phyloP scores from a whole-genome alignment of 75 land plant species.

The Sequoia sempervirens region DNA sequence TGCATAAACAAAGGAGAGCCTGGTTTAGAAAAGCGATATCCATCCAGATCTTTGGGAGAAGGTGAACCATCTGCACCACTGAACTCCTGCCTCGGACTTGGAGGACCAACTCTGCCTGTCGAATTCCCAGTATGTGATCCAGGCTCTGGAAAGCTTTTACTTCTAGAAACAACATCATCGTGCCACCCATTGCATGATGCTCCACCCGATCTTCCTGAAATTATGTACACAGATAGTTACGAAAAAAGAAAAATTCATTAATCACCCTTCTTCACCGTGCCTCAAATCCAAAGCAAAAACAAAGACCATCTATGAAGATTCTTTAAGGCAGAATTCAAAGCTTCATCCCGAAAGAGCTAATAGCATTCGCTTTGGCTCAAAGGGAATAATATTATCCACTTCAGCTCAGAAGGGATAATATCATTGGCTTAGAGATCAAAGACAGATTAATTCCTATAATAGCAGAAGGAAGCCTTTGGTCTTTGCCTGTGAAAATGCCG shows the following conservation, averaged over 20 bases:
- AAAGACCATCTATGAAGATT: background rate
- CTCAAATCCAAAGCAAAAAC: background rate
- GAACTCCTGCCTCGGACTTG: background rate
- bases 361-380: background rate
- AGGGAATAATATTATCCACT: background rate
- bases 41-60: conserved; percentile 10
- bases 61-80: conserved; percentile 1
- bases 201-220: conserved; percentile 13
- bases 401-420: background rate
- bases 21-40: conserved; percentile 1
- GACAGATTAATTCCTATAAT: background rate
- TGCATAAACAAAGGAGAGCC: conserved; percentile 7
- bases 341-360: background rate
- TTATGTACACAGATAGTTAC: background rate
- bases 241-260: background rate
- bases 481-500: too few relatives aligned
- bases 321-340: background rate
- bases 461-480: too few relatives aligned
- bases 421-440: background rate
- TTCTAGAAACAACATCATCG: conserved; percentile 8
- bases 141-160: conserved; percentile 3
- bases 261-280: background rate
- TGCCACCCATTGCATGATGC: conserved; percentile 7
- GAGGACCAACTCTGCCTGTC: background rate
- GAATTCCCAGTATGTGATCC: conserved; percentile 3